Conservation (phyloP, 441 rosid genomes). For the Populus trichocarpa region DNA sequence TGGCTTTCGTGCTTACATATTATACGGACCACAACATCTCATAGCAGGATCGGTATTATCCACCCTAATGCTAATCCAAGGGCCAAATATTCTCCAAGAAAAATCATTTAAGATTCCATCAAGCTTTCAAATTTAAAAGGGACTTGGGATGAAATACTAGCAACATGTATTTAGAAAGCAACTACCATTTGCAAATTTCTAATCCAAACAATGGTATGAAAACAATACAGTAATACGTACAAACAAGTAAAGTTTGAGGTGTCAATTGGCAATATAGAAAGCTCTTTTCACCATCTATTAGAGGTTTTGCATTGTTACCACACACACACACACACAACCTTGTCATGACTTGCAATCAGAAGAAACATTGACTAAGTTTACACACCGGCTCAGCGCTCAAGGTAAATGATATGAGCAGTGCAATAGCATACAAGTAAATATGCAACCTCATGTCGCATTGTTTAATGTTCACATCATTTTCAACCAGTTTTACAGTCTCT, state of each 20-base stretch:
- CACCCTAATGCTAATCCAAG: slow-evolving; percentile 19
- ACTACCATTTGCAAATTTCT: background rate
- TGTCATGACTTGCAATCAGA: background rate
- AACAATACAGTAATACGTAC: background rate
- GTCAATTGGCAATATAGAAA: background rate
- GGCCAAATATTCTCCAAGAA: slow-evolving; percentile 13
- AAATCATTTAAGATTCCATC: slow-evolving; percentile 20
- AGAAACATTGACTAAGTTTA: background rate
- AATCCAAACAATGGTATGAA: background rate
- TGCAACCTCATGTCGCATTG: background rate
- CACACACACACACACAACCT: background rate
- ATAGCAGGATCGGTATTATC: slow-evolving; percentile 37
- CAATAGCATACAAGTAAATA: background rate
- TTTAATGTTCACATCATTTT: background rate
- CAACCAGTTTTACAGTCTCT: background rate
- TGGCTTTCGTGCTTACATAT: slow-evolving; percentile 7
- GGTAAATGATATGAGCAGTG: background rate
- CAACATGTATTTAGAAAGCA: background rate
- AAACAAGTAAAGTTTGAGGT: background rate
- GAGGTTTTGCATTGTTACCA: background rate
- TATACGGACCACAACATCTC: slow-evolving; percentile 29
- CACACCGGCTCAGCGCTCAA: background rate
- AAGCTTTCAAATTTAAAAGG: slow-evolving; percentile 5
- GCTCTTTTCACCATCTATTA: background rate
- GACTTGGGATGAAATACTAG: background rate